Evolutionary conservation across 2,329 filamentous ascomycete genomes (phyloP).

Genomic region (Botrytis aclada): DNA sequence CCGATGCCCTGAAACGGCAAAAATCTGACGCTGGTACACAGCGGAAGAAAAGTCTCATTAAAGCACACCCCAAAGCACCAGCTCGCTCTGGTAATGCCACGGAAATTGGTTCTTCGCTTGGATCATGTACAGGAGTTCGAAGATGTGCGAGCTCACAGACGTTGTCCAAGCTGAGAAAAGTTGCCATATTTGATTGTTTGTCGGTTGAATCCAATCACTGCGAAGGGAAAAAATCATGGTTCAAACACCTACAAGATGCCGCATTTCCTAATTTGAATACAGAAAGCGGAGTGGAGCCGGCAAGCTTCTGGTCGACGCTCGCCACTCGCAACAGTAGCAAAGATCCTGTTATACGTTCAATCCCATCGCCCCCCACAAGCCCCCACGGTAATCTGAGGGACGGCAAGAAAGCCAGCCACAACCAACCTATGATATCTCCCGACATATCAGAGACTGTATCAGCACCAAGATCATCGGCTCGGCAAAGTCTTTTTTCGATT

Average conservation of each 20-base stretch:
- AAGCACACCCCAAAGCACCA: conserved; percentile 25
- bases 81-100: conserved; percentile 22
- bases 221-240: conserved; percentile 8
- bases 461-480: background rate
- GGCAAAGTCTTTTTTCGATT: conserved; percentile 5
- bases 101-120: conserved; percentile 27
- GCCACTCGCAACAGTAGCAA: background rate
- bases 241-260: background rate
- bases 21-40: conserved; percentile 6
- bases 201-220: conserved; percentile 14
- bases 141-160: conserved; percentile 22
- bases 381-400: background rate
- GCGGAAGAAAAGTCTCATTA: conserved; percentile 21
- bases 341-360: background rate
- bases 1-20: background rate
- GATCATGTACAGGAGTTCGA: conserved; percentile 22
- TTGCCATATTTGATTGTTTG: conserved; percentile 20
- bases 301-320: background rate
- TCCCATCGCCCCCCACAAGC: background rate
- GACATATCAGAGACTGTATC: background rate
- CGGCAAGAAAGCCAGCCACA: background rate
- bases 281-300: background rate
- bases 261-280: background rate
- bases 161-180: conserved; percentile 23
- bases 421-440: background rate